Percentiles rank a stretch among this genome's conserved stretches.
Conservation (phyloP, 139 green algal species). For the Ostreobium quekettii region DNA sequence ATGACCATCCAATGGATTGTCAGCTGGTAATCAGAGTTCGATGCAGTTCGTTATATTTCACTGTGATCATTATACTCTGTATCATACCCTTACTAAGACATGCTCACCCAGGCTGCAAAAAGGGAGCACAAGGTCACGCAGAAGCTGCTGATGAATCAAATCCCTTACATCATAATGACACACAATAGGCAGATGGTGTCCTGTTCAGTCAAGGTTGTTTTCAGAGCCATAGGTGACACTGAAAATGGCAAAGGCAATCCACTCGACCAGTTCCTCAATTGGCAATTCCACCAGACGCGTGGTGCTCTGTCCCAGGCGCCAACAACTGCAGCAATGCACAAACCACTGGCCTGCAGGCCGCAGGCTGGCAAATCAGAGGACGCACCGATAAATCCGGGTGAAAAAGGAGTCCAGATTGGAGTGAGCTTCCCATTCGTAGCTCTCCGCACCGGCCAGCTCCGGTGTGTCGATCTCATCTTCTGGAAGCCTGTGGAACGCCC, state of each 20-base stretch:
- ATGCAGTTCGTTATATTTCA: too few relatives aligned
- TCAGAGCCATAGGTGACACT: neutral
- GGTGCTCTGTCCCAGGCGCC: neutral
- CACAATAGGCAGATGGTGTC: too few relatives aligned
- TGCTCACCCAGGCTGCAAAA: too few relatives aligned
- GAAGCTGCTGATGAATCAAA: too few relatives aligned
- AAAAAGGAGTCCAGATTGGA: conserved; percentile 84
- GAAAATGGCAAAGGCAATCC: neutral
- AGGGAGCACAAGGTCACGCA: too few relatives aligned
- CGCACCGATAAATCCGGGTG: conserved; percentile 58
- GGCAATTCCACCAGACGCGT: neutral
- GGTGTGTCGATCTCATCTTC: conserved; percentile 12
- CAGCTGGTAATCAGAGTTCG: too few relatives aligned
- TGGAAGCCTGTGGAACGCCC: conserved; percentile 22
- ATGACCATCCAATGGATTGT: too few relatives aligned
- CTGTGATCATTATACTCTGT: too few relatives aligned
- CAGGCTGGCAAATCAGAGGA: neutral
- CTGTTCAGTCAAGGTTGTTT: too few relatives aligned
- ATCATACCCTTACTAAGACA: too few relatives aligned
- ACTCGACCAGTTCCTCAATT: neutral
- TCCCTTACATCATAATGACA: too few relatives aligned
- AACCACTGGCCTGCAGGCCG: neutral
- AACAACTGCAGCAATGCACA: neutral
- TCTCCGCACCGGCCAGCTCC: conserved; percentile 40
- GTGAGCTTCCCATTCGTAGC: conserved; percentile 57